These are phyloP conservation scores for Aspergillaceae sp. DNA, from an alignment of 2,329 filamentous ascomycete species.

Conservation along the genomic window DNA sequence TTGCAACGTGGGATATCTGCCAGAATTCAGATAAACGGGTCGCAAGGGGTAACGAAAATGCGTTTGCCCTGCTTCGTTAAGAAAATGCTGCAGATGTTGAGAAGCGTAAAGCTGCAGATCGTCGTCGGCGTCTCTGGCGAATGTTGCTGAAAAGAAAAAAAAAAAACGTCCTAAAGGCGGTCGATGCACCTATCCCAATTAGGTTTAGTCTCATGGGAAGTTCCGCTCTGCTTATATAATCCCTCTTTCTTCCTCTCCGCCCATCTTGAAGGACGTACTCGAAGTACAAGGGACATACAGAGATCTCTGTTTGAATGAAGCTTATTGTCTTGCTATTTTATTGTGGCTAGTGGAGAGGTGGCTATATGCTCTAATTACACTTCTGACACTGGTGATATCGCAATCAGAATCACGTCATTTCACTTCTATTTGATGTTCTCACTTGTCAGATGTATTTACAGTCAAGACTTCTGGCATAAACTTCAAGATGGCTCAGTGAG, in stretches of 20 bases:
- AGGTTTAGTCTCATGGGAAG: slow-evolving; percentile 16
- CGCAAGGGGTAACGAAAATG: background rate
- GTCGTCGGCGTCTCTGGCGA: slow-evolving; percentile 16
- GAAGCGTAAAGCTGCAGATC: slow-evolving; percentile 16
- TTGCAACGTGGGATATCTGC: slow-evolving; percentile 5
- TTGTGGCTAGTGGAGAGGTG: too few species aligned
- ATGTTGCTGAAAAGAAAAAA: slow-evolving; percentile 29
- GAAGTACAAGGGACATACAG: too few species aligned
- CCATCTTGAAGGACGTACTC: background rate
- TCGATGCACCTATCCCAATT: slow-evolving; percentile 22
- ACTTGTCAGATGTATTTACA: too few species aligned
- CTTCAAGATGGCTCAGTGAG: too few species aligned
- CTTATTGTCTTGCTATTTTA: too few species aligned
- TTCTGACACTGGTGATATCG: too few species aligned
- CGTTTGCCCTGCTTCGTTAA: slow-evolving; percentile 7
- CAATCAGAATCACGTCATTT: too few species aligned
- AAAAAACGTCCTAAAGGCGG: slow-evolving; percentile 35
- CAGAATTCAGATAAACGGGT: slow-evolving; percentile 4
- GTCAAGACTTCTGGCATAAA: too few species aligned
- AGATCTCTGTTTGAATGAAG: too few species aligned
- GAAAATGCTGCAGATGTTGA: slow-evolving; percentile 7
- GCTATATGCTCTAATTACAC: too few species aligned
- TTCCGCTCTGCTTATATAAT: slow-evolving; percentile 27
- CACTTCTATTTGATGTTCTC: too few species aligned
- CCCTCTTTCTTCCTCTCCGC: slow-evolving; percentile 1